Conservation (phyloP, 768 basidiomycete genomes). For the Lactarius sanguifluus region DNA sequence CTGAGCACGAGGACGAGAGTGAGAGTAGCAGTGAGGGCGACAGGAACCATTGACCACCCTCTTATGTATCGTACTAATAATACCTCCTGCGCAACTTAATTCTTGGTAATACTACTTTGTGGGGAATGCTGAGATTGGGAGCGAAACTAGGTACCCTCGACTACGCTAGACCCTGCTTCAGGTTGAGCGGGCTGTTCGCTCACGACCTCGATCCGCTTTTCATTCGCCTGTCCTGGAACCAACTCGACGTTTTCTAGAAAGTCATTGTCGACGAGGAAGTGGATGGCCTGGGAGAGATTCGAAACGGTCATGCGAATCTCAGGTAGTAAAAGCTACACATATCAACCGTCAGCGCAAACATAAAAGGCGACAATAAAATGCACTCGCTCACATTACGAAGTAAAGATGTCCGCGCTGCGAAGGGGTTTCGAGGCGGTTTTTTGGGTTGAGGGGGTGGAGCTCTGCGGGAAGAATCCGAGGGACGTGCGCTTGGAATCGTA, state of each 20-base stretch:
- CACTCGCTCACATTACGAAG: slow-evolving; percentile 70
- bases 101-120: background rate
- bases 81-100: slow-evolving; percentile 15
- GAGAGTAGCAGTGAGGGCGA: slow-evolving; percentile 36
- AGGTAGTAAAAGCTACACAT: slow-evolving; percentile 66
- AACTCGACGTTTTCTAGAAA: slow-evolving; percentile 80
- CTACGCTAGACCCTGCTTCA: background rate
- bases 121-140: background rate
- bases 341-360: slow-evolving; percentile 1
- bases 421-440: slow-evolving; percentile 58
- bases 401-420: slow-evolving; percentile 65
- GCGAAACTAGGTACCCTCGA: background rate
- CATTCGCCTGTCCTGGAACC: slow-evolving; percentile 70
- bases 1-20: slow-evolving; percentile 40
- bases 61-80: slow-evolving; percentile 5
- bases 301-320: slow-evolving; percentile 89
- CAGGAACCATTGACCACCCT: background rate
- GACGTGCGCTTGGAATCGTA: slow-evolving; percentile 13
- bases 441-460: slow-evolving; percentile 44
- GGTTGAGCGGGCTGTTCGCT: slow-evolving; percentile 30
- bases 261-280: slow-evolving; percentile 87
- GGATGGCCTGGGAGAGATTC: slow-evolving; percentile 89
- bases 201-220: slow-evolving; percentile 63
- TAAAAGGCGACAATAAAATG: slow-evolving; percentile 20
- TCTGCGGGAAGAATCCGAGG: slow-evolving; percentile 31